These are phyloP conservation scores for Kluyveromyces sp. DNA, from an alignment of 1,139 yeast genomes.

Conservation along the genomic window DNA sequence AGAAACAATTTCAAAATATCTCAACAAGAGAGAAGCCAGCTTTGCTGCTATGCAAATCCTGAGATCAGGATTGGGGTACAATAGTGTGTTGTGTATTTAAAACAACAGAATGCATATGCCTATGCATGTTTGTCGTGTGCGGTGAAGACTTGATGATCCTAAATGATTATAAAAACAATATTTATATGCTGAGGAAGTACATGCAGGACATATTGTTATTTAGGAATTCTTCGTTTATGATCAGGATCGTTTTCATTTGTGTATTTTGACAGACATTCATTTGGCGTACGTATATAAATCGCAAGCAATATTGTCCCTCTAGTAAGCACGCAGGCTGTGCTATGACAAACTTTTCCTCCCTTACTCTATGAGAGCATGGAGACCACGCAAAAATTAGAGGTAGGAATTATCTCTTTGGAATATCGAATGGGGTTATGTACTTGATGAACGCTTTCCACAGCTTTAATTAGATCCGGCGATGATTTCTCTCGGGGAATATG, in stretches of 20 bases:
- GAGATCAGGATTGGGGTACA: conserved; percentile 4
- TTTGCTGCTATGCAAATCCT: background rate
- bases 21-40: background rate
- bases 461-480: conserved; percentile 30
- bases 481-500: conserved; percentile 29
- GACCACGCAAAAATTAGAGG: conserved; percentile 10
- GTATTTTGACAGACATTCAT: background rate
- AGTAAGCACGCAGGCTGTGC: too few species aligned
- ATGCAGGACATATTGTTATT: conserved; percentile 33
- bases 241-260: conserved; percentile 9
- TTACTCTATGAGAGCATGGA: conserved; percentile 24
- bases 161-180: conserved; percentile 23
- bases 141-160: background rate
- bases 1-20: background rate
- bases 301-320: conserved; percentile 4
- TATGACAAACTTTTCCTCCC: too few species aligned
- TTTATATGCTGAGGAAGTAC: conserved; percentile 31
- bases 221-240: conserved; percentile 35
- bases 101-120: too few species aligned
- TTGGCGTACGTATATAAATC: background rate
- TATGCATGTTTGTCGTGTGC: too few species aligned
- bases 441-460: conserved; percentile 31
- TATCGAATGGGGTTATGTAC: background rate
- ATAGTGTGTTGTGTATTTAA: background rate
- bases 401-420: background rate